A percentile compares a stretch with the other conserved stretches of the same genome.
Evolutionary conservation across 2,329 filamentous ascomycete genomes (phyloP).

Genomic region (Aureobasidium sp.): DNA sequence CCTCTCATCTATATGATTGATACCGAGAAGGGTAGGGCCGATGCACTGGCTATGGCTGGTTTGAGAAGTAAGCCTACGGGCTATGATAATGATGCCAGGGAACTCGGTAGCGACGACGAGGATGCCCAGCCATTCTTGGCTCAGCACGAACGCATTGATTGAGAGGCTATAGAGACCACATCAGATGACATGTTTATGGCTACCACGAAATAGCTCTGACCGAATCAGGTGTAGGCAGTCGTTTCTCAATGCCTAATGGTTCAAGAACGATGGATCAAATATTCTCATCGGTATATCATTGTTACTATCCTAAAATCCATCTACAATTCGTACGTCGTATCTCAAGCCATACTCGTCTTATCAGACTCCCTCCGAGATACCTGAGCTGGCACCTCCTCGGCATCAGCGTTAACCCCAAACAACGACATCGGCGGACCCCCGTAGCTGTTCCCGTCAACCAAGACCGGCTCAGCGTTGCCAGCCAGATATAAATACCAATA

Average conservation of each 20-base stretch:
- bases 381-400: neutral
- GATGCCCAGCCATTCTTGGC: constrained; percentile 1
- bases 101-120: neutral
- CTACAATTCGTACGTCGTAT: neutral
- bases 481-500: constrained; percentile 38
- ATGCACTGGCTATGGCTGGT: constrained; percentile 19
- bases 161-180: no score
- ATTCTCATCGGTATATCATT: neutral
- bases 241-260: no score
- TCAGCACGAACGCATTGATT: neutral
- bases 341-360: neutral
- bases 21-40: constrained; percentile 49
- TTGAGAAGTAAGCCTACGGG: neutral
- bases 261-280: neutral
- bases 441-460: constrained; percentile 8
- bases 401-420: constrained; percentile 2
- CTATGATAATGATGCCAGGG: neutral
- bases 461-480: neutral
- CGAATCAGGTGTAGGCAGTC: neutral
- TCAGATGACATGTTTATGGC: no score
- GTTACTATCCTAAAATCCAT: neutral
- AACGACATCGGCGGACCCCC: neutral
- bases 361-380: neutral
- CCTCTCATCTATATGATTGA: constrained; percentile 74
- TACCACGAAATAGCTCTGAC: neutral